phyloP scores from a whole-genome alignment of 2,329 filamentous ascomycete genomes.

The Aspergillus chevalieri region DNA sequence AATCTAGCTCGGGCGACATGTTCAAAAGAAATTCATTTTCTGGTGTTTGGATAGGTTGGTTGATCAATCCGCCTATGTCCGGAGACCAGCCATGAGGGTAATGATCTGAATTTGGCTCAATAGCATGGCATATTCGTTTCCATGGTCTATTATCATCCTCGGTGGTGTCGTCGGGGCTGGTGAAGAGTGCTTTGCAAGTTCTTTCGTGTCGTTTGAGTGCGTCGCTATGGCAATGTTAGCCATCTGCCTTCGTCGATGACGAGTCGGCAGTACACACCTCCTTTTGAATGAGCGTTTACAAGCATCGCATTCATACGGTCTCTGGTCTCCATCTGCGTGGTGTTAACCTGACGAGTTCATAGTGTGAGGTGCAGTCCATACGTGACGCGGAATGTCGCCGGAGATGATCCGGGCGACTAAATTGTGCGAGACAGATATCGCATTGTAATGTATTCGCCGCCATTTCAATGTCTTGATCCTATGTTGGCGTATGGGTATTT shows the following conservation, averaged over 20 bases:
- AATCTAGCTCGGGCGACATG: neutral
- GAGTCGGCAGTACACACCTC: neutral
- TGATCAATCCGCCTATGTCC: neutral
- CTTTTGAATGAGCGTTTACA: neutral
- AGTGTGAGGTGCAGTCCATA: conserved; percentile 3
- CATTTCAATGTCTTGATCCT: neutral
- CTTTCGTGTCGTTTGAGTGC: conserved; percentile 16
- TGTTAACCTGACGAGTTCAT: neutral
- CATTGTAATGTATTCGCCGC: conserved; percentile 5
- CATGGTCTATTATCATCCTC: neutral
- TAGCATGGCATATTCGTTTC: neutral
- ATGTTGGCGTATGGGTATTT: neutral
- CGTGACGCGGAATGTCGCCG: conserved; percentile 15
- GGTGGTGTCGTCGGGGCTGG: conserved; percentile 1
- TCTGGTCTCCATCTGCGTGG: neutral
- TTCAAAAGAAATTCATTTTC: neutral
- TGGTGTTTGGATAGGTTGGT: neutral
- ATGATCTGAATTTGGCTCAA: neutral
- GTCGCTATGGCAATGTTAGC: conserved; percentile 9
- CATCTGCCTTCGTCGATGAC: too few species aligned
- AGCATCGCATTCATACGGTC: neutral
- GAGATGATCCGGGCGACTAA: conserved; percentile 18
- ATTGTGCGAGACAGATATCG: conserved; percentile 9
- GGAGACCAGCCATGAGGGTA: neutral
- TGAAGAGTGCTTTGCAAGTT: conserved; percentile 13